A percentile compares a stretch with the other conserved stretches of the same genome.
Conservation (phyloP, 169 alveolate genomes). For the Plasmodium yoelii region DNA sequence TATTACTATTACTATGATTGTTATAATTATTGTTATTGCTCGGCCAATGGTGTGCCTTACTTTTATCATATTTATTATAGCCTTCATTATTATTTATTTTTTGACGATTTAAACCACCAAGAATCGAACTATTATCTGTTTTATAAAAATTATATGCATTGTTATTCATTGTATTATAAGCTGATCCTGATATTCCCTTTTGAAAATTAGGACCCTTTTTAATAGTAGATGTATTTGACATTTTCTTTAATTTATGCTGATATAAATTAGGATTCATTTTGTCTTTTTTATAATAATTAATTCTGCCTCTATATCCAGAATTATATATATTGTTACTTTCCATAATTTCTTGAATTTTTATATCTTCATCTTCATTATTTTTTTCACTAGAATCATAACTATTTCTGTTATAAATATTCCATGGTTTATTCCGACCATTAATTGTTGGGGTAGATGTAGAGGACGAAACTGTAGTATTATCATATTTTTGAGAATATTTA, state of each 20-base stretch:
- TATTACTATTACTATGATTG: too few relatives aligned
- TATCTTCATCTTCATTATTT: constrained; percentile 55
- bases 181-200: too few relatives aligned
- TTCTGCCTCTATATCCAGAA: not conserved
- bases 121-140: too few relatives aligned
- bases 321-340: constrained; percentile 39
- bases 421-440: constrained; percentile 18
- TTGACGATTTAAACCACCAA: too few relatives aligned
- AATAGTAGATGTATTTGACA: not conserved
- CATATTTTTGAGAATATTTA: not conserved
- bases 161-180: too few relatives aligned
- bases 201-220: not conserved
- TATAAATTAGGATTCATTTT: constrained; percentile 8
- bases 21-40: too few relatives aligned
- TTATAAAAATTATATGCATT: too few relatives aligned
- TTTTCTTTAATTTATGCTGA: constrained; percentile 24
- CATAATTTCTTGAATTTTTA: constrained; percentile 59
- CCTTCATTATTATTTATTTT: too few relatives aligned
- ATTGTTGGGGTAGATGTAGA: too few relatives aligned
- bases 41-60: too few relatives aligned
- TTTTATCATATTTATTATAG: too few relatives aligned
- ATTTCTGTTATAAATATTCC: constrained; percentile 74
- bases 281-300: constrained; percentile 55
- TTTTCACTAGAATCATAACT: not conserved
- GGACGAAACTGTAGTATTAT: not conserved